Evolutionary conservation across 805 yeast genomes (phyloP), one percentile per base, ranked within the genome.

Genomic region (Kazachstania martiniae): DNA sequence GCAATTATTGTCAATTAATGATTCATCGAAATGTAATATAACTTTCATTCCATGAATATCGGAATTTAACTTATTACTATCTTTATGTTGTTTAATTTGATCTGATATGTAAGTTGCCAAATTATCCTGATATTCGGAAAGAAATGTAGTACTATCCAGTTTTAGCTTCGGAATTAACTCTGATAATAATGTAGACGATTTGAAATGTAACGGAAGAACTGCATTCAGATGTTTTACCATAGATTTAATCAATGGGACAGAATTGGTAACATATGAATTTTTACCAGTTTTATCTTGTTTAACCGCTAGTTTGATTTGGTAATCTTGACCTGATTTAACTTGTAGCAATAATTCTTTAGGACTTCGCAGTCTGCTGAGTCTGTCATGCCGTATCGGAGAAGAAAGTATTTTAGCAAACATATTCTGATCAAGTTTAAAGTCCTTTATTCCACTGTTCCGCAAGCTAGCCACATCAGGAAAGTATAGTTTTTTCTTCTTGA

Each of bases 371-470:
- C 65, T 49, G 0, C 66, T 46, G 0, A 49, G 25, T 9, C 56
- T 43, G 12, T 68, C 70, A 42, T 52, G 50, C 38, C 77, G 52
- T 12, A 62, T 49, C 2, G 72, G 70, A 0, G 73, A 59, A 0
- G 63, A 49, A 7, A 72, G 41, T 2, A 60, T 12, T 5, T 47
- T 38, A 0, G 69, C 71, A 43, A 58, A 64, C 2, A 61, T 36
- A 31, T 69, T 68, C 1, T 41, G 22, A 1, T 49, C 32, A 4
- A 65, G 33, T 6, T 36, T 19, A n/a, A 38, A 32, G 19, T 35
- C 15, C 6, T 27, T 18, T 12, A 17, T 22, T 23, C 6, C 25
- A 23, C 25, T 23, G 6, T 23, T n/a, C n/a, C n/a, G 8, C 38
- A 37, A 9, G 13, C 34, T 21, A 17, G 6, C 34, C 22, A 33